Percentiles rank a stretch among this genome's conserved stretches.
Evolutionary conservation across 78 protist genomes (phyloP).

Genomic region (Blattamonas nauphoetae): DNA sequence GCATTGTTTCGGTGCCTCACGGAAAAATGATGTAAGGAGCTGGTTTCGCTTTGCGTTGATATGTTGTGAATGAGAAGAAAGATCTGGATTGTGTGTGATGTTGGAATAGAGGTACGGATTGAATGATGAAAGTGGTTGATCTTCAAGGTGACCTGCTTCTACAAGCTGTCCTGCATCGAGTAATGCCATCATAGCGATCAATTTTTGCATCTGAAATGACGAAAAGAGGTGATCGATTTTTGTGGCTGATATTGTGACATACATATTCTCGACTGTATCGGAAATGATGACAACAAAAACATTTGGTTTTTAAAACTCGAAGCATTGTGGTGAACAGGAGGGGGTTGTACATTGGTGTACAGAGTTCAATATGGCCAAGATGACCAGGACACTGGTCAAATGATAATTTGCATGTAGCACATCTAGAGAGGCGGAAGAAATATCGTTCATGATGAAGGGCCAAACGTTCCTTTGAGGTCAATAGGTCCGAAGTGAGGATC

Average conservation of each 20-base stretch:
- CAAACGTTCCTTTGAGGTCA: slow-evolving; percentile 16
- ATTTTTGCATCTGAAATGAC: neutral
- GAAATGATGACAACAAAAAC: slow-evolving; percentile 69
- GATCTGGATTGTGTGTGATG: too few species aligned
- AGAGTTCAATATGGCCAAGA: slow-evolving; percentile 78
- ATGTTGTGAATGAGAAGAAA: too few species aligned
- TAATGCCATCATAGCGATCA: neutral
- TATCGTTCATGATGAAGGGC: neutral
- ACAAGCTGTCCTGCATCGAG: neutral
- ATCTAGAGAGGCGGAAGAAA: slow-evolving; percentile 5
- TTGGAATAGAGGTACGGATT: too few species aligned
- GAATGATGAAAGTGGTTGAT: too few species aligned
- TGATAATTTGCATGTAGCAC: slow-evolving; percentile 63
- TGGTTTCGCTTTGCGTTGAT: neutral
- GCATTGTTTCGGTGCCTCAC: neutral
- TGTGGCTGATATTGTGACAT: neutral
- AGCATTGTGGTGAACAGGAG: slow-evolving; percentile 37
- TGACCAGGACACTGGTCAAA: slow-evolving; percentile 86
- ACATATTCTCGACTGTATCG: neutral
- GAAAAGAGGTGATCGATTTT: too few species aligned
- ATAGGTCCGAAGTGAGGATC: slow-evolving; percentile 79
- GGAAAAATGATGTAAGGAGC: neutral
- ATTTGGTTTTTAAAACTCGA: slow-evolving; percentile 51
- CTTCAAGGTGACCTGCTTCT: too few species aligned
- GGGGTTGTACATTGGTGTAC: slow-evolving; percentile 73